Evolutionary conservation across 2,329 filamentous ascomycete species (phyloP), one percentile per base, ranked within the genome.

Genomic region (Trichoderma endophyticum): DNA sequence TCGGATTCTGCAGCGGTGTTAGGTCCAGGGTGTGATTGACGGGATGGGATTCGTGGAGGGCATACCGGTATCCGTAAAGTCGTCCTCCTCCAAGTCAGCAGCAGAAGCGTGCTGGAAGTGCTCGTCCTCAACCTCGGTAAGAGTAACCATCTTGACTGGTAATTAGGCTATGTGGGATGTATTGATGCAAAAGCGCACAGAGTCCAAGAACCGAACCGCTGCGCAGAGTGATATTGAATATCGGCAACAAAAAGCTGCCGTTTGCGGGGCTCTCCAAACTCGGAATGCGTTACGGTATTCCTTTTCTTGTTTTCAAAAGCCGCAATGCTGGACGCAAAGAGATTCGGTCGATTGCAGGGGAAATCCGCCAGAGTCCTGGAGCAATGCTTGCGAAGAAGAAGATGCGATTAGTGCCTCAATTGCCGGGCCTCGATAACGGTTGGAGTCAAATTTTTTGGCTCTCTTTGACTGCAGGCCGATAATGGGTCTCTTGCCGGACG

Each of bases 111-210:
- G 86, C 84, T 92, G 87, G 87, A 98, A 97, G 84, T 97, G 93
- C 88, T 98, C 95, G 82, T 98, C 95, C 81, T 97, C 92, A 80
- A 98, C 95, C 87, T 98, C 95, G 81, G 94, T 93, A 81, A 98
- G 93, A 84, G 95, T 94, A 83, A 98, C 95, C 95, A 98, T 98
- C 78, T 83, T 91, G 84, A 72, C 75, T 73, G 75, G 71, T 78
- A 76, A 67, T 63, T 28, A 12, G 43, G 39, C 30, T 21, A 61
- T 61, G 57, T 28, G 15, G 2, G 26, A 21, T 51, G 11, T 62
- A 11, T 12, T n/a, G 14, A 28, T 24, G 34, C 34, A 43, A 43
- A 39, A n/a, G 36, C 4, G 8, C 36, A 18, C 36, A 43, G 6
- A 43, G 39, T 21, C 43, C n/a, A 61, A n/a, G 28, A 64, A 71